Base-by-base conservation (phyloP, 352 stramenopile genomes). In the Poterioochromonas sp. region DNA sequence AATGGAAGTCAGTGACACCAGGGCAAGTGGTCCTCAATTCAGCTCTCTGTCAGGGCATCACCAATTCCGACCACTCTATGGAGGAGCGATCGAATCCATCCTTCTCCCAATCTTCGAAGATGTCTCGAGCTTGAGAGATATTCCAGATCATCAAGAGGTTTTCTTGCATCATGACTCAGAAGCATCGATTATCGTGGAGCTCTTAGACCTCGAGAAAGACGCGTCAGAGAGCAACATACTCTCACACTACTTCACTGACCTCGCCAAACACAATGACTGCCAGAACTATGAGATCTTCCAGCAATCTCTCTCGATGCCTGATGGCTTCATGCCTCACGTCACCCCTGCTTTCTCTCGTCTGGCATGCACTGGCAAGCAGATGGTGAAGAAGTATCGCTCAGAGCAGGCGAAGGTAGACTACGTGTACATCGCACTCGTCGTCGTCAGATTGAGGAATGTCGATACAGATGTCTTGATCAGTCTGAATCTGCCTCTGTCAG, bases 401-500 rank as follows among this genome's bases (percentile, higher is more conserved):
- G 53, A 0, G 11, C 39, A 77, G n/a, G 51, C 26, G 0, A 15
- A 1, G 2, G 41, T 71, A 20, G 49, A 49, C 44, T 39, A 26
- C 0, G 58, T 77, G 12, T 60, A 62, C 5, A 58, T 53, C 2
- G 2, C 29, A 1, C 11, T 41, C 5, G 26, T 77, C 34, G 49
- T 79, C 34, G 34, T 43, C 1, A 11, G 62, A 47, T 29, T 71
- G 15, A 51, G 20, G 34, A 32, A 80, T 43, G 37, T 80, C 0
- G 51, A 44, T 22, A 76, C 76, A 20, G 76, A 73, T 3, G 60
- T 76, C 1, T 43, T 80, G 12, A 40, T 80, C 8, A 60, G 62
- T 0, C 44, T 73, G 26, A 47, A 80, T 29, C 5, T 71, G 5
- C 62, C 62, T 58, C n/a, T n/a, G n/a, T n/a, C n/a, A n/a, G n/a